A percentile compares a stretch with the other conserved stretches of the same genome.
Conservation (phyloP, 768 basidiomycete species). For the Amanita muscaria region DNA sequence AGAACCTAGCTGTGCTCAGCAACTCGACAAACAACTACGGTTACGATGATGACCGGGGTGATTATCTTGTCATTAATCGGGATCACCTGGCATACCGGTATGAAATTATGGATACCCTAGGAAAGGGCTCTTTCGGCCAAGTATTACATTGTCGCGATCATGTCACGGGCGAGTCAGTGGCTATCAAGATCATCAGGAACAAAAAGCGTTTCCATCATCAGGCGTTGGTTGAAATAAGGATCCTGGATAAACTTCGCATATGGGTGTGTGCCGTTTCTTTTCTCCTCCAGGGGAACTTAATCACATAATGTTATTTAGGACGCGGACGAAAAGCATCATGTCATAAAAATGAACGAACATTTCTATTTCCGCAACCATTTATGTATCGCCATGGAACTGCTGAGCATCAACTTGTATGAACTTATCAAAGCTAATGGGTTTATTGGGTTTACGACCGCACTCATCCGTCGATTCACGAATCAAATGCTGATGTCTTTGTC, state of each 20-base stretch:
- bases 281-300: not conserved
- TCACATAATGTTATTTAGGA: conserved; percentile 45
- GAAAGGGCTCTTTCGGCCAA: conserved; percentile 98
- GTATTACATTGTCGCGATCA: conserved; percentile 95
- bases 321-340: conserved; percentile 91
- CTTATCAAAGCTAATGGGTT: conserved; percentile 99
- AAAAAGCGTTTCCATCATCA: conserved; percentile 99
- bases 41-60: conserved; percentile 97
- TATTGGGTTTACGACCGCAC: conserved; percentile 90
- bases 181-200: conserved; percentile 98
- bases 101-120: conserved; percentile 84
- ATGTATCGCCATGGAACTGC: conserved; percentile 95
- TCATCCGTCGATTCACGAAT: conserved; percentile 92
- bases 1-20: conserved; percentile 72
- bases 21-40: conserved; percentile 80
- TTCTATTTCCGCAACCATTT: conserved; percentile 98
- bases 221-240: conserved; percentile 98
- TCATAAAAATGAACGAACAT: conserved; percentile 96
- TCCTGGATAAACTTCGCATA: conserved; percentile 91
- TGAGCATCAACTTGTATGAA: conserved; percentile 98
- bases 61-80: conserved; percentile 82
- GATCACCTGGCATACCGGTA: conserved; percentile 98
- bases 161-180: conserved; percentile 90
- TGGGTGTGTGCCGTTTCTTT: conserved; percentile 58
- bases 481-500: conserved; percentile 91